These are phyloP conservation scores for Balakata baccata DNA, from an alignment of 345 rosid species.

Conservation along the genomic window DNA sequence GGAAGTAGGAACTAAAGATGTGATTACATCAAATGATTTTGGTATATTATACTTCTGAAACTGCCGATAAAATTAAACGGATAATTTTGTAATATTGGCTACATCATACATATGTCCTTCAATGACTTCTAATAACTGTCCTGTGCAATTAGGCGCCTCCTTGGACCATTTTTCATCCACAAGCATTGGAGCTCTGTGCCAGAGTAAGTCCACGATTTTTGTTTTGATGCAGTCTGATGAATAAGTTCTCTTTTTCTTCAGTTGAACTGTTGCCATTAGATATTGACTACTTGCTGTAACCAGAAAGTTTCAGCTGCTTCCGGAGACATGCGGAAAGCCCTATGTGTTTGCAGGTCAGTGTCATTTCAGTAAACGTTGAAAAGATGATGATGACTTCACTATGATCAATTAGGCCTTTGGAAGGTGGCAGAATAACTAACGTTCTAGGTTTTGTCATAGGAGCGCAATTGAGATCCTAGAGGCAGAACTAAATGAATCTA, in stretches of 20 bases:
- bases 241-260: slow-evolving; percentile 1
- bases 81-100: not conserved
- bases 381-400: too few species aligned
- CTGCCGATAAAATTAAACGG: not conserved
- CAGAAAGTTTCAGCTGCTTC: slow-evolving; percentile 96
- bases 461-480: slow-evolving; percentile 77
- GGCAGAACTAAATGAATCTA: slow-evolving; percentile 51
- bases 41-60: not conserved
- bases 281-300: slow-evolving; percentile 15
- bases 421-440: slow-evolving; percentile 4
- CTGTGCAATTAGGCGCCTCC: slow-evolving; percentile 53
- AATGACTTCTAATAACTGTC: not conserved
- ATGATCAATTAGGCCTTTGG: not conserved
- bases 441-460: slow-evolving; percentile 38
- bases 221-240: not conserved
- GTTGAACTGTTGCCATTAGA: slow-evolving; percentile 6
- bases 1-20: not conserved
- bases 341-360: slow-evolving; percentile 70
- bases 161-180: slow-evolving; percentile 58
- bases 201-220: slow-evolving; percentile 54
- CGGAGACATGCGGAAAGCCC: slow-evolving; percentile 96
- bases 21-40: not conserved
- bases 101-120: not conserved
- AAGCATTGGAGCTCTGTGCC: slow-evolving; percentile 89
- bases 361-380: not conserved